Evolutionary conservation across 371 early-diverging fungal genomes (phyloP).

Genomic region (Mortierella sp.): DNA sequence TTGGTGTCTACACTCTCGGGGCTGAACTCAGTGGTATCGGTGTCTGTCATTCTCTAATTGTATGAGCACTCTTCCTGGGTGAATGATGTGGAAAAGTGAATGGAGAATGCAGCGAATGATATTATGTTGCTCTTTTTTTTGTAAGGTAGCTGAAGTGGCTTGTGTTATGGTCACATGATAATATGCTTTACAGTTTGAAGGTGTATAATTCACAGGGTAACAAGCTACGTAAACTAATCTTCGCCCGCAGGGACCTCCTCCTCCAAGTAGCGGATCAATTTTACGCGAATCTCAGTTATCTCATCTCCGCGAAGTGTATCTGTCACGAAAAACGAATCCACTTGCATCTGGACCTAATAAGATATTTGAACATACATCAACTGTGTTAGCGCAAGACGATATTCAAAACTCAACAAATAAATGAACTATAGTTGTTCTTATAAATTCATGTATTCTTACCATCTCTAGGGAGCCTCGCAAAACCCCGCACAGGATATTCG

Average conservation of each 20-base stretch:
- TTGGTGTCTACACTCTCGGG: constrained; percentile 52
- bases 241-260: constrained; percentile 96
- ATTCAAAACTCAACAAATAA: neutral
- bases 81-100: constrained; percentile 2
- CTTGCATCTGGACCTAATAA: constrained; percentile 87
- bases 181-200: neutral
- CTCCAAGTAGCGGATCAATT: constrained; percentile 88
- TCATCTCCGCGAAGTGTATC: constrained; percentile 94
- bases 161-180: constrained; percentile 16
- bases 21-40: constrained; percentile 47
- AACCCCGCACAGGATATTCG: constrained; percentile 95
- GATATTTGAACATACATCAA: neutral
- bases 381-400: neutral
- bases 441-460: constrained; percentile 63
- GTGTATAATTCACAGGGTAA: neutral
- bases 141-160: constrained; percentile 12
- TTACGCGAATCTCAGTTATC: constrained; percentile 89
- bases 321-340: constrained; percentile 85
- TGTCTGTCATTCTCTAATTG: constrained; percentile 31
- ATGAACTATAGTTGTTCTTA: too few relatives aligned
- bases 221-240: constrained; percentile 68
- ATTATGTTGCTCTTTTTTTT: neutral
- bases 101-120: neutral
- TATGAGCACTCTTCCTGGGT: neutral
- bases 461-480: constrained; percentile 96